Percentiles rank a stretch among this genome's conserved stretches.
Evolutionary conservation across 208 protist species (phyloP).

Genomic region (Trypanosoma theileri): DNA sequence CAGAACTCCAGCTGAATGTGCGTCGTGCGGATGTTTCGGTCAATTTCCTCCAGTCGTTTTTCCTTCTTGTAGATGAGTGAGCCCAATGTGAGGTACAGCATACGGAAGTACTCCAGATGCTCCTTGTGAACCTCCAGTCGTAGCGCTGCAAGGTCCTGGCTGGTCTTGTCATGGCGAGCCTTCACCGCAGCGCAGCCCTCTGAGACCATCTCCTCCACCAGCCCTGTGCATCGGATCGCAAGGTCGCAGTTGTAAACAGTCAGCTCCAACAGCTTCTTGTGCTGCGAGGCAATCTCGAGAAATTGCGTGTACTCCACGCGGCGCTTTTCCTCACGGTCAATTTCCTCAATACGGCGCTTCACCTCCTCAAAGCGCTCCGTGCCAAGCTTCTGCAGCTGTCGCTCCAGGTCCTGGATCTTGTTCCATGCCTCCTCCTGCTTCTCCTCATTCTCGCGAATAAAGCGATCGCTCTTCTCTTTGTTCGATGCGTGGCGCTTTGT

Average conservation of each 20-base stretch:
- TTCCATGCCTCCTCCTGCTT: slow-evolving; percentile 59
- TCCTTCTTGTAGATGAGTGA: slow-evolving; percentile 56
- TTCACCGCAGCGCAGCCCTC: slow-evolving; percentile 52
- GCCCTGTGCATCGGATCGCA: slow-evolving; percentile 45
- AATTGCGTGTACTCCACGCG: slow-evolving; percentile 55
- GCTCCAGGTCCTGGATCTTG: slow-evolving; percentile 59
- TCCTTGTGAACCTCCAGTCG: slow-evolving; percentile 53
- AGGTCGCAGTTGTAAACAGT: slow-evolving; percentile 61
- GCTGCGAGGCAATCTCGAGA: slow-evolving; percentile 48
- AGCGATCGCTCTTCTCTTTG: slow-evolving; percentile 53
- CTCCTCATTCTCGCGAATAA: slow-evolving; percentile 46
- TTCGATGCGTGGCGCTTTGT: slow-evolving; percentile 48
- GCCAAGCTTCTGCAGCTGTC: slow-evolving; percentile 49
- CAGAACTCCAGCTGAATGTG: slow-evolving; percentile 85
- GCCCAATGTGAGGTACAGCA: slow-evolving; percentile 52
- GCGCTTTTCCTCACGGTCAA: slow-evolving; percentile 54
- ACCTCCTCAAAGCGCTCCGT: slow-evolving; percentile 54
- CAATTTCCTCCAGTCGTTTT: slow-evolving; percentile 73
- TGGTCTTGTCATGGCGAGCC: slow-evolving; percentile 55
- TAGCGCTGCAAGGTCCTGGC: slow-evolving; percentile 42
- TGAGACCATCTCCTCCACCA: slow-evolving; percentile 51
- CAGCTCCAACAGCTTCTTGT: slow-evolving; percentile 59
- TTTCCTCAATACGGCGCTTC: slow-evolving; percentile 57
- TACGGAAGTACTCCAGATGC: slow-evolving; percentile 62
- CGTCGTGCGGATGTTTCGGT: slow-evolving; percentile 70